These are phyloP conservation scores for Rhododendron griersonianum DNA, from an alignment of 148 eudicot species.

Conservation along the genomic window DNA sequence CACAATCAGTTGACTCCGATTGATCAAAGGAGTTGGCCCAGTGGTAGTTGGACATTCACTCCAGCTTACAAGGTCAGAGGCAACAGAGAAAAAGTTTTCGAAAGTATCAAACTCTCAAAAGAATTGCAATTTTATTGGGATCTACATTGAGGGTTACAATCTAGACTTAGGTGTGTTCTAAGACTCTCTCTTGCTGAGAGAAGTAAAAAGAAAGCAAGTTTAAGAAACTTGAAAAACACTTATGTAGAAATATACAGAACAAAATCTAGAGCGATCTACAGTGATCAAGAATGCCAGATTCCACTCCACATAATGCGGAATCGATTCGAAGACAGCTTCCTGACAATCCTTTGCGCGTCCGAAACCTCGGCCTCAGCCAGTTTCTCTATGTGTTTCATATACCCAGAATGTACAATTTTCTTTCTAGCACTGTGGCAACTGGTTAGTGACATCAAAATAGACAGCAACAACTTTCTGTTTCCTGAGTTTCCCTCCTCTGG, in stretches of 20 bases:
- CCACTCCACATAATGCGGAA: slow-evolving; percentile 54
- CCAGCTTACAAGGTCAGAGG: neutral
- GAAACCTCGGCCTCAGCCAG: slow-evolving; percentile 67
- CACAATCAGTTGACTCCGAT: neutral
- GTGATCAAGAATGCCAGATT: slow-evolving; percentile 51
- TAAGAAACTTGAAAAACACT: neutral
- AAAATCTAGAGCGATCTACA: slow-evolving; percentile 10
- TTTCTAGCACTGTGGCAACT: slow-evolving; percentile 56
- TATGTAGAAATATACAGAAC: slow-evolving; percentile 13
- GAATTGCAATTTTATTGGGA: slow-evolving; percentile 6
- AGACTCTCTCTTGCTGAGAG: neutral
- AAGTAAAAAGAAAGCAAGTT: neutral
- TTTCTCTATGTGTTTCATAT: slow-evolving; percentile 61
- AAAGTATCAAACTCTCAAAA: neutral
- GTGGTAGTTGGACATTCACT: neutral
- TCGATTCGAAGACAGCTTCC: slow-evolving; percentile 56
- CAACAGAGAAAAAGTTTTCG: neutral
- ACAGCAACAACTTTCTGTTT: slow-evolving; percentile 53
- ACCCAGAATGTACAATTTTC: slow-evolving; percentile 58
- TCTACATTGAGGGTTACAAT: slow-evolving; percentile 9
- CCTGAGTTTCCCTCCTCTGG: slow-evolving; percentile 46
- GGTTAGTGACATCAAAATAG: slow-evolving; percentile 53
- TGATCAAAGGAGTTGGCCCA: neutral
- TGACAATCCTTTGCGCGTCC: slow-evolving; percentile 76
- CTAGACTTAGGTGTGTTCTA: slow-evolving; percentile 6